Base-by-base conservation (phyloP, 2,329 filamentous ascomycete genomes). In the Eutypella sp. region DNA sequence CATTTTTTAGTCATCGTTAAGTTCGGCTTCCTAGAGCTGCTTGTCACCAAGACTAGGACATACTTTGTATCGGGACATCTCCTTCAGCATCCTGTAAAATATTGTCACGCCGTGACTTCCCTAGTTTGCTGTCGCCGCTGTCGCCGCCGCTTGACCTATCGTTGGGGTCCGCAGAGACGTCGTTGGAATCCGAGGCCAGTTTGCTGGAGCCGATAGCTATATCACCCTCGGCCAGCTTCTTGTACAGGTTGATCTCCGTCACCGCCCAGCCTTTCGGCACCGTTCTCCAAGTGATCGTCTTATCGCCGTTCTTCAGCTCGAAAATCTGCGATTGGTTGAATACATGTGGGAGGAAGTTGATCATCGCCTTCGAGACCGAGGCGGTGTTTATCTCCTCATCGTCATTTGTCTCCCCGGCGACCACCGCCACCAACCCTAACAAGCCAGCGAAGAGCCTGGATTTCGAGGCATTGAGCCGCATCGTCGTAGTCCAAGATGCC, bases 401-500 rank as follows among this genome's bases (percentile, higher is more conserved):
- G 8, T 41, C 41, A 22, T 40, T 33, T 33, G 29, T 33, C 29
- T n/a, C n/a, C n/a, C n/a, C n/a, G n/a, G n/a, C n/a, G n/a, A n/a
- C n/a, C n/a, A n/a, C 39, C 39, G 47, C 54, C 42, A 27, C 46
- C 46, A 20, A 47, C 25, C 53, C 50, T 44, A 50, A 40, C 23
- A 52, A 47, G 46, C 47, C 55, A 55, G 56, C 49, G 41, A 57
- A 45, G 41, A 57, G 55, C 54, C 54, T 52, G 33, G 46, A 46
- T 51, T 39, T 52, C 47, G 53, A 52, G 45, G 44, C 57, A 57
- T 57, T 48, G 49, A 51, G 52, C 54, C 56, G 54, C 59, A 62
- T 62, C 42, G 50, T 59, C 40, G 47, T 49, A 44, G 45, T 33
- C 18, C 47, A 41, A n/a, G n/a, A n/a, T n/a, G n/a, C n/a, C n/a